Evolutionary conservation across 2,329 filamentous ascomycete genomes (phyloP).

Genomic region (Aspergillus sp.): DNA sequence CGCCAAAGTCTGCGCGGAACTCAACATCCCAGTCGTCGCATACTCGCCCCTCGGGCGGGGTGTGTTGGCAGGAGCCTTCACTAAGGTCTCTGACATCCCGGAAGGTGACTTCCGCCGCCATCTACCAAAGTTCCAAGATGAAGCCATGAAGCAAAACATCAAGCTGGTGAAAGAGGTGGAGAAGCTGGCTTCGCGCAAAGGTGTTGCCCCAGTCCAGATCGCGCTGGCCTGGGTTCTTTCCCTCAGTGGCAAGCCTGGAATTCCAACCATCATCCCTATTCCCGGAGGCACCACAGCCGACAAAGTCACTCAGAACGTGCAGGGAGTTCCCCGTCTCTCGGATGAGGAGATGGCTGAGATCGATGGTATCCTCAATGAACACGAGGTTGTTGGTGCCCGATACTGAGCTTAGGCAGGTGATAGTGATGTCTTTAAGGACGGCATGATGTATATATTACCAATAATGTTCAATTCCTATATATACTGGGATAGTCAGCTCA

Average conservation of each 20-base stretch:
- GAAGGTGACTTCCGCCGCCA: slow-evolving; percentile 41
- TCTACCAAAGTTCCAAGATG: slow-evolving; percentile 48
- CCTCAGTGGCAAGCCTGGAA: slow-evolving; percentile 37
- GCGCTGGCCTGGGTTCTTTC: slow-evolving; percentile 47
- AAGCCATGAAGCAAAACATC: slow-evolving; percentile 47
- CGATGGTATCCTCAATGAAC: slow-evolving; percentile 45
- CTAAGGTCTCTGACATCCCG: slow-evolving; percentile 42
- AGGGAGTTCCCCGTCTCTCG: slow-evolving; percentile 22
- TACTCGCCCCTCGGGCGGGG: slow-evolving; percentile 59
- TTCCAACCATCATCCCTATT: slow-evolving; percentile 38
- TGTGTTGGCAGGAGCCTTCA: slow-evolving; percentile 49
- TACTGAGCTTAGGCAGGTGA: slow-evolving; percentile 12
- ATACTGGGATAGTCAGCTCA: not conserved
- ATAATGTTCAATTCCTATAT: too few species aligned
- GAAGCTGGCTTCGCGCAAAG: slow-evolving; percentile 42
- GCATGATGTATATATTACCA: too few species aligned
- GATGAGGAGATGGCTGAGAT: slow-evolving; percentile 45
- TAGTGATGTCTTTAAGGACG: not conserved
- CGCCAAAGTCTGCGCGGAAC: slow-evolving; percentile 50
- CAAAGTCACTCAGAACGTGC: slow-evolving; percentile 31
- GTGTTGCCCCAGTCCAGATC: slow-evolving; percentile 41
- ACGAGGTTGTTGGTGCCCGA: slow-evolving; percentile 31
- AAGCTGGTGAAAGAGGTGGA: slow-evolving; percentile 44
- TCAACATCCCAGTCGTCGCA: slow-evolving; percentile 54
- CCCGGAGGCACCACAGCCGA: slow-evolving; percentile 32